phyloP scores from a whole-genome alignment of 2,329 filamentous ascomycete genomes.

The Ophiostoma angusticollis region DNA sequence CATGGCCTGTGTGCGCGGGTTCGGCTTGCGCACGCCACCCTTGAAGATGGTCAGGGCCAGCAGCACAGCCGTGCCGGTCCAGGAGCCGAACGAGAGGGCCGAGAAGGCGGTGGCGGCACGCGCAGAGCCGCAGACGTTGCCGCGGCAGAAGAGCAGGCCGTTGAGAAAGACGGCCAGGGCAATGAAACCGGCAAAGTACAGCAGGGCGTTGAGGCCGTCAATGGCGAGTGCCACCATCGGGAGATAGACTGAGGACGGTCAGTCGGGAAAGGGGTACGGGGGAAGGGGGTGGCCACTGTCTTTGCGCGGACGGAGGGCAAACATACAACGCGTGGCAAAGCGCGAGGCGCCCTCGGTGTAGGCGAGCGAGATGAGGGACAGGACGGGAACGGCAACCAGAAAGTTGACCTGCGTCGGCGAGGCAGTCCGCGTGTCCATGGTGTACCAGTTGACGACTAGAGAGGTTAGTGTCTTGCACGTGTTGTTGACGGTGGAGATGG shows the following conservation, averaged over 20 bases:
- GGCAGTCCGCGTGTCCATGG: conserved; percentile 37
- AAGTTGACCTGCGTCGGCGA: conserved; percentile 47
- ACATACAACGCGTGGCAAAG: conserved; percentile 29
- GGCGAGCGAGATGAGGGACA: conserved; percentile 40
- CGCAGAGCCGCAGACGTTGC: conserved; percentile 42
- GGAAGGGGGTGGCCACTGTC: too few species aligned
- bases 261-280: too few species aligned
- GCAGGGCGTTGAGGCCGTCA: conserved; percentile 38
- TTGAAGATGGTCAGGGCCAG: conserved; percentile 35
- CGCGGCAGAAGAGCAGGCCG: conserved; percentile 42
- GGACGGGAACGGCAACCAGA: conserved; percentile 40
- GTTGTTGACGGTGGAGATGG: too few species aligned
- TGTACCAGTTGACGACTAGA: conserved; percentile 48
- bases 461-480: too few species aligned
- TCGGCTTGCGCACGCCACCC: conserved; percentile 22
- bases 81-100: conserved; percentile 39
- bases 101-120: conserved; percentile 42
- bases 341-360: conserved; percentile 40
- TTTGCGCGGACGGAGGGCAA: background rate
- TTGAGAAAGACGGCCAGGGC: conserved; percentile 44
- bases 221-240: conserved; percentile 35
- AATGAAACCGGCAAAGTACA: conserved; percentile 49
- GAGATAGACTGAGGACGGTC: conserved; percentile 27
- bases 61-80: conserved; percentile 36
- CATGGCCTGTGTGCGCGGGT: conserved; percentile 18